Percentiles rank a stretch among this genome's conserved stretches.
phyloP scores from a whole-genome alignment of 306 rosid species.

The Trichosanthes cucumerina region DNA sequence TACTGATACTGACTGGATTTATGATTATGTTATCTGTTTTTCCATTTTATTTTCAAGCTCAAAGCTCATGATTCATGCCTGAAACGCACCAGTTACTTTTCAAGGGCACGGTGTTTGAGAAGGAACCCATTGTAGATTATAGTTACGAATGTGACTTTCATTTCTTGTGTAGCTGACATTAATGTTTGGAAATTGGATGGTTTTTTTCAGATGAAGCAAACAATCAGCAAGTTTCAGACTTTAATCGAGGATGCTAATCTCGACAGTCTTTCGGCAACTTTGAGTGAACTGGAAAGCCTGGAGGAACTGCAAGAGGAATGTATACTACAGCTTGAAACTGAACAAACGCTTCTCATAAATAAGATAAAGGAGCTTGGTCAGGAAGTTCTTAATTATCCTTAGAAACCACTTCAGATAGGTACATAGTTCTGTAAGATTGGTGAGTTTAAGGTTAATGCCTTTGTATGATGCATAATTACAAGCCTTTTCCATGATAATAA shows the following conservation, averaged over 20 bases:
- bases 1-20: not conserved
- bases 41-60: not conserved
- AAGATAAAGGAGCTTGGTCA: constrained; percentile 75
- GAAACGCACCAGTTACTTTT: not conserved
- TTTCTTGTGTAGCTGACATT: not conserved
- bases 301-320: constrained; percentile 71
- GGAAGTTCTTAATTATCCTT: constrained; percentile 19
- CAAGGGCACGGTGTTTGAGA: not conserved
- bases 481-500: not conserved
- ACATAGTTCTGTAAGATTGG: not conserved
- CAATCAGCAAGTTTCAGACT: constrained; percentile 43
- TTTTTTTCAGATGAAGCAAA: constrained; percentile 56
- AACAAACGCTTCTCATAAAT: constrained; percentile 73
- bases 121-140: not conserved
- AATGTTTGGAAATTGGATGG: not conserved
- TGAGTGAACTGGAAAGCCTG: constrained; percentile 61
- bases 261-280: constrained; percentile 43
- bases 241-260: constrained; percentile 56
- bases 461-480: not conserved
- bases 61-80: not conserved
- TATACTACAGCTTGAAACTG: constrained; percentile 67
- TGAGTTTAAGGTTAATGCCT: not conserved
- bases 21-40: not conserved
- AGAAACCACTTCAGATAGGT: constrained; percentile 6
- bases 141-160: not conserved